Base-by-base conservation (phyloP, 2,329 filamentous ascomycete genomes). In the Emergomyces orientalis region DNA sequence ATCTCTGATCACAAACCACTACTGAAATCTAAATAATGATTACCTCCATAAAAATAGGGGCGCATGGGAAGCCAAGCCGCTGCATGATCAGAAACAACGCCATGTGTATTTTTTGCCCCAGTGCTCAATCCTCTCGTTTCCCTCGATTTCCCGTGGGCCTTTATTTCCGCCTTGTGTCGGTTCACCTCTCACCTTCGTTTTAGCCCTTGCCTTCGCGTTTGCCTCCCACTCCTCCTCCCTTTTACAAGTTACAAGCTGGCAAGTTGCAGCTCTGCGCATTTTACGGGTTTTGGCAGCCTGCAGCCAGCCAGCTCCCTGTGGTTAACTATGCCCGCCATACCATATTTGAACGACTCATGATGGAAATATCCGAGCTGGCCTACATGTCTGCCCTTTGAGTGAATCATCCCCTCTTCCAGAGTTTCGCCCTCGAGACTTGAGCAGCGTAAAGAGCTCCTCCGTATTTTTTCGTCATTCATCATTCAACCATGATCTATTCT, bases 21-120 rank as follows among this genome's bases (percentile, higher is more conserved):
- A n/a, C n/a, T 45, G n/a, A 6, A n/a, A n/a, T n/a, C 43, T 7
- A 25, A 47, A 47, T n/a, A 47, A 22, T 6, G 34, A 37, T 37
- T 37, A 37, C 34, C 34, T 37, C 34, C 1, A 37, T 7, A 37
- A 37, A 37, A 37, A 4, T 4, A 37, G 34, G 34, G 34, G 4
- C 34, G 34, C 34, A 37, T 37, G 34, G 5, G 43, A 25, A 19
- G 43, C 22, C 22, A n/a, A 47, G 17, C 22, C 22, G 4, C 17
- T 27, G 25, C 25, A 25, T 8, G n/a, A 49, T 51, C 47, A 51
- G 25, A 51, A 51, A 51, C 11, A 51, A 30, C 47, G 22, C 22
- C 47, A 51, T 51, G 11, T 51, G 47, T 51, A 51, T 25, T 51
- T 51, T 51, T 51, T 51, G 47, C 47, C 47, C 47, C 47, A 51